These are phyloP conservation scores for Chrysanthemum makinoi DNA, from an alignment of 129 eudicot species.

Conservation along the genomic window DNA sequence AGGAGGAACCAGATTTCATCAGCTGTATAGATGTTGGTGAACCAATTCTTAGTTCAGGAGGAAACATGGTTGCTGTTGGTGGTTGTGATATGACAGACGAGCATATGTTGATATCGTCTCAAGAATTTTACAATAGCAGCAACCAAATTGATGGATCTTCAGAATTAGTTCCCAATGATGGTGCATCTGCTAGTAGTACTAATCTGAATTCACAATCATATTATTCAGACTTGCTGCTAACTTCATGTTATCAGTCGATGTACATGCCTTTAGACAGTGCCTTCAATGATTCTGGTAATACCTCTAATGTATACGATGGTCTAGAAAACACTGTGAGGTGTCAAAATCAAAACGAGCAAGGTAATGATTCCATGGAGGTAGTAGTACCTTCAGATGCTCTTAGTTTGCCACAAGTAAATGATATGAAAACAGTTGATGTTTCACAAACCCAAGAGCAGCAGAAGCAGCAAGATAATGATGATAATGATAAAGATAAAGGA, in stretches of 20 bases:
- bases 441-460: slow-evolving; percentile 26
- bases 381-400: no score
- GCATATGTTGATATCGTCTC: slow-evolving; percentile 29
- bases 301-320: slow-evolving; percentile 24
- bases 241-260: slow-evolving; percentile 38
- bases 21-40: slow-evolving; percentile 38
- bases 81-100: slow-evolving; percentile 33
- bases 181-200: slow-evolving; percentile 15
- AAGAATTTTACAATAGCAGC: slow-evolving; percentile 32
- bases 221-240: slow-evolving; percentile 45
- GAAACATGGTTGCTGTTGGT: slow-evolving; percentile 28
- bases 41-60: slow-evolving; percentile 27
- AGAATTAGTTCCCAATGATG: slow-evolving; percentile 37
- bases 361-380: slow-evolving; percentile 23
- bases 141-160: slow-evolving; percentile 32
- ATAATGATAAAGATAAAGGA: slow-evolving; percentile 29
- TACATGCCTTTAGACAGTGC: slow-evolving; percentile 39
- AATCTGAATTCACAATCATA: slow-evolving; percentile 39
- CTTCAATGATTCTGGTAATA: slow-evolving; percentile 26
- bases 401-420: slow-evolving; percentile 18
- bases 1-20: slow-evolving; percentile 46
- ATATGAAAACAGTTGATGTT: slow-evolving; percentile 27
- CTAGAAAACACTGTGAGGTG: slow-evolving; percentile 14
- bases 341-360: slow-evolving; percentile 28
- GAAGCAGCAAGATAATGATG: no score